Evolutionary conservation across 805 yeast species (phyloP), one percentile per base, ranked within the genome.

Genomic region (Barnettozyma sp.): DNA sequence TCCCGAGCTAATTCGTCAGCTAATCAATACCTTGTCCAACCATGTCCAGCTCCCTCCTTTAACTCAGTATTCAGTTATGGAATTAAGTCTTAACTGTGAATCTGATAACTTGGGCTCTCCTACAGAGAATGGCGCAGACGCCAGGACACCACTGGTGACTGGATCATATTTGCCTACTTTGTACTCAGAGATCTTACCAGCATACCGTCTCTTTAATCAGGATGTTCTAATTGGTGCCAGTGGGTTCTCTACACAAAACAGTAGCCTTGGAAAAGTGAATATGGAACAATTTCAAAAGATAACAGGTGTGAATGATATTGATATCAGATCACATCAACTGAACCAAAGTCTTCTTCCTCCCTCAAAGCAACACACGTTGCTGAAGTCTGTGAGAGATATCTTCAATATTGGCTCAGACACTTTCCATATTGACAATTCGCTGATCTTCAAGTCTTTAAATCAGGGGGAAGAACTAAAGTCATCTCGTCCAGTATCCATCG

Each of bases 151-250:
- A 1, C 52, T 82, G 30, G 56, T 73, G 15, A 61, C 70, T 3
- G 88, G 88, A 4, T 69, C 80, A 3, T 78, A 75, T 46, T 58
- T 79, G 11, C 82, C 90, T 2, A 63, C 80, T 10, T 45, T 82
- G 33, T 82, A 81, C 52, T 77, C 82, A 4, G 78, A 73, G 30
- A 43, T 68, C 12, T 52, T 71, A 12, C 74, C 80, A 11, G 60
- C 62, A 18, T 81, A 76, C 53, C 67, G 73, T 33, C 60, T 82
- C 13, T 78, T 78, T 45, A 71, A 76, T 34, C 66, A 68, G 48
- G 46, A 60, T 17, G 65, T 71, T 1, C 52, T 79, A 38, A 54
- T 78, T 30, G 76, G 78, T 22, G 76, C 82, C 12, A 63, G 75
- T 29, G 75, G 77, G 1, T 56, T 55, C 14, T 42, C 44, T n/a